Evolutionary conservation across 306 rosid species (phyloP).

Genomic region (Dalbergia oliveri): DNA sequence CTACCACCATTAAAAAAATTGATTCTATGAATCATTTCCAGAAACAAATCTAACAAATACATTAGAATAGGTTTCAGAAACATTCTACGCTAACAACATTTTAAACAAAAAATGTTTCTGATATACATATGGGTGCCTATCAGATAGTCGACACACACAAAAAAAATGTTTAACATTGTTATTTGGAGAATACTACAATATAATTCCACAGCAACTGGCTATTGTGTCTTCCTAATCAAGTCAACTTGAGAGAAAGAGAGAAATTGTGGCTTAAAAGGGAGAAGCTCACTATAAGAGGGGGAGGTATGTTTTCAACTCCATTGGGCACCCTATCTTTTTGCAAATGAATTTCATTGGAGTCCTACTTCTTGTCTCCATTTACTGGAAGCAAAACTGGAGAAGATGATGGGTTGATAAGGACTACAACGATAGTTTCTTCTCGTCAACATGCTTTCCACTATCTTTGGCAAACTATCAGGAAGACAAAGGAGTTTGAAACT

Average conservation of each 20-base stretch:
- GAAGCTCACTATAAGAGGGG: constrained; percentile 60
- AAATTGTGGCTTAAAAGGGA: constrained; percentile 12
- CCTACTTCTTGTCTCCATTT: too few relatives aligned
- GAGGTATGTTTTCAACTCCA: constrained; percentile 85
- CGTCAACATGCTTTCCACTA: constrained; percentile 71
- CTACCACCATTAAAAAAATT: too few relatives aligned
- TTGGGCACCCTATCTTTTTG: constrained; percentile 64
- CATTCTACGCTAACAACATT: constrained; percentile 31
- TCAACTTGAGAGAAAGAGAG: constrained; percentile 1
- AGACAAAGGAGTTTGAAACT: constrained; percentile 34
- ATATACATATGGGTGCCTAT: constrained; percentile 15
- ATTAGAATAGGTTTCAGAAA: background rate
- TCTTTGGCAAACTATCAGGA: constrained; percentile 74
- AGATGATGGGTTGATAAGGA: constrained; percentile 62
- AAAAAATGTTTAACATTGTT: constrained; percentile 8
- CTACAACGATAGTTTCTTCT: constrained; percentile 82
- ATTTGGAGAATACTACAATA: background rate
- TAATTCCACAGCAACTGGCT: background rate
- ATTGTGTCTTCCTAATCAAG: background rate
- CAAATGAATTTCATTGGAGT: constrained; percentile 53
- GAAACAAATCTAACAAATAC: too few relatives aligned
- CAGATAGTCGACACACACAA: constrained; percentile 3
- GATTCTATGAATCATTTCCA: too few relatives aligned
- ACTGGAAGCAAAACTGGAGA: too few relatives aligned
- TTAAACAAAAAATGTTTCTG: background rate